Evolutionary conservation across 192 early-diverging fungal genomes (phyloP), one percentile per base, ranked within the genome.

Genomic region (Diversispora epigaea): DNA sequence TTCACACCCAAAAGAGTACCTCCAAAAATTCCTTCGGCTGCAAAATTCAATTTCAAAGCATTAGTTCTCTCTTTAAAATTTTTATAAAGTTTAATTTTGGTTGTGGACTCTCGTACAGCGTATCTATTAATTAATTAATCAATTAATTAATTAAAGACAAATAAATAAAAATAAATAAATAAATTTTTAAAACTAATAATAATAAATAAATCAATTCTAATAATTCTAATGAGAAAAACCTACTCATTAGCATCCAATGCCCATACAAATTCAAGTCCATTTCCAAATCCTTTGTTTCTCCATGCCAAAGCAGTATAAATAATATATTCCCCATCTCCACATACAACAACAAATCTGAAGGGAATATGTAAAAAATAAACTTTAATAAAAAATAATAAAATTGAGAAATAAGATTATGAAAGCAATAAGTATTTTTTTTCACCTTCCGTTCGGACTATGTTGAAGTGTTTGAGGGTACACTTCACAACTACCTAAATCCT

Each of bases 271-370:
- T 98, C 98, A 39, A 94, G 81, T 2, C 91, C 98, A 50, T 88
- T 91, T 7, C 98, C 98, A 82, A 98, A 99, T 67, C 90, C 91
- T 89, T 99, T 99, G 89, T 99, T 99, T 79, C 98, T 88, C 98
- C 98, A 99, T 7, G 98, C 96, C 25, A 99, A 87, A 6, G 98
- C 98, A 17, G 98, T 99, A 83, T 99, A 99, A 77, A 99, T 98
- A 71, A 99, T 99, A 80, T 95, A 99, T 85, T 99, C 98, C 60
- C 95, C 96, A 78, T 99, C 97, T 45, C 98, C 98, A 77, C 95
- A 97, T 11, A 98, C 98, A 19, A 97, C 98, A 21, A 97, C 97
- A 83, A 99, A 99, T 62, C 82, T 80, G 17, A 32, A 58, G 8
- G 9, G 9, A 25, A 67, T 47, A 22, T 14, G 3, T 41, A 12